Evolutionary conservation across 106 monocot species (phyloP).

Genomic region (Amphibolis antarctica): DNA sequence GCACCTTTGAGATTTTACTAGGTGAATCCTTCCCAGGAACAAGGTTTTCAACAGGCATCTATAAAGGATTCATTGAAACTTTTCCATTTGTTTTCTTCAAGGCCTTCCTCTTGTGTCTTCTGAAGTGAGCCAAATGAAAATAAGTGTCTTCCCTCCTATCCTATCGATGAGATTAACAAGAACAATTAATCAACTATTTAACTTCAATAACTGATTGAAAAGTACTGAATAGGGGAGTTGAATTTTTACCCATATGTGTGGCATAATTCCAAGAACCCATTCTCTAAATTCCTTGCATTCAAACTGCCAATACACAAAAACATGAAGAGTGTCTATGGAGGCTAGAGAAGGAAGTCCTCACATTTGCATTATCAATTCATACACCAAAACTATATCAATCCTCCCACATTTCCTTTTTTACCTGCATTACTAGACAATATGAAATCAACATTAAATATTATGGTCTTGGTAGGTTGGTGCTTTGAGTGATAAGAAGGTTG

Average conservation of each 20-base stretch:
- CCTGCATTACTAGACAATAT: no score
- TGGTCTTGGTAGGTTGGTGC: no score
- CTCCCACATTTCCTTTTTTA: no score
- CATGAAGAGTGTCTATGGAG: no score
- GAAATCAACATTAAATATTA: no score
- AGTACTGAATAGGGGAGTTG: not conserved
- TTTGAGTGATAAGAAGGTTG: no score
- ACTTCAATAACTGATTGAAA: not conserved
- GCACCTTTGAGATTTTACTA: conserved; percentile 58
- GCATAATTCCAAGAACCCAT: conserved; percentile 91
- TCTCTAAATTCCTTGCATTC: conserved; percentile 98
- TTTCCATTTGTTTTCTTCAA: conserved; percentile 73
- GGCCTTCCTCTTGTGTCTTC: conserved; percentile 79
- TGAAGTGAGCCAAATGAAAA: conserved; percentile 75
- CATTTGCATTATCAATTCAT: no score
- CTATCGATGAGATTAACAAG: conserved; percentile 26
- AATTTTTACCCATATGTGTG: conserved; percentile 79
- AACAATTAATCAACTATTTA: conserved; percentile 8
- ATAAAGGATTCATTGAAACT: conserved; percentile 25
- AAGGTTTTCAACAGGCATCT: conserved; percentile 60
- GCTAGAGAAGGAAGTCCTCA: no score
- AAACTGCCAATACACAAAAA: conserved; percentile 43
- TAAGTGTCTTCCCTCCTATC: conserved; percentile 96
- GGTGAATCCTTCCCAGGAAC: conserved; percentile 80
- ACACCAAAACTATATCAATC: no score